Percentiles rank a stretch among this genome's conserved stretches.
phyloP scores from a whole-genome alignment of 179 eudicot genomes.

The Silene coronaria region DNA sequence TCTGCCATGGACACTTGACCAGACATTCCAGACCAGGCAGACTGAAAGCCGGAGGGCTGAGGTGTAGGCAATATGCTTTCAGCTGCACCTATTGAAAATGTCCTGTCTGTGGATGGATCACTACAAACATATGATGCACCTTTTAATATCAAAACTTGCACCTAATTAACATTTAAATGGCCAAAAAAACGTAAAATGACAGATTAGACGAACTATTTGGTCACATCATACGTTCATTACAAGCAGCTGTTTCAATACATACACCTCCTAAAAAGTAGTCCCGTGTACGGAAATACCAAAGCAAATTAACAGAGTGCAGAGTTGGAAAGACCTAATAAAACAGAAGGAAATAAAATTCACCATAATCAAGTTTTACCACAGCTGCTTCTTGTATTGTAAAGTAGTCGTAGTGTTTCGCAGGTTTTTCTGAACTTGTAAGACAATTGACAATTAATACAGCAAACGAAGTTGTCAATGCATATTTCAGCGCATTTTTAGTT shows the following conservation, averaged over 20 bases:
- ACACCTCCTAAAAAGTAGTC: neutral
- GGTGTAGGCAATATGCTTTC: conserved; percentile 43
- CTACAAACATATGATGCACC: conserved; percentile 36
- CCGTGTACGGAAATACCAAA: neutral
- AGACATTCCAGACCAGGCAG: conserved; percentile 66
- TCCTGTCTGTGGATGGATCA: conserved; percentile 45
- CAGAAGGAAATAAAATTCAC: neutral
- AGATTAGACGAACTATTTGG: neutral
- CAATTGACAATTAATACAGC: no score
- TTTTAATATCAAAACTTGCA: neutral
- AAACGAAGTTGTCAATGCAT: no score
- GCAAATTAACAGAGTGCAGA: neutral
- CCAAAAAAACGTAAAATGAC: neutral
- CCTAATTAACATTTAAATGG: neutral
- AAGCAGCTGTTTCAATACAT: neutral
- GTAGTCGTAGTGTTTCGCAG: no score
- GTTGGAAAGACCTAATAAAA: neutral
- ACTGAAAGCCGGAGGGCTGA: conserved; percentile 58
- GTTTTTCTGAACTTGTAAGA: no score
- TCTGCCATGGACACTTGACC: conserved; percentile 96
- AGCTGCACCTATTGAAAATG: conserved; percentile 27
- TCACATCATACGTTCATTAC: neutral
- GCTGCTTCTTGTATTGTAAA: no score
- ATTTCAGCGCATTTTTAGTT: no score
- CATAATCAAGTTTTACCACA: neutral